Conservation (phyloP, 2,329 filamentous ascomycete species). For the Cladosporium austrohemisphaericum region DNA sequence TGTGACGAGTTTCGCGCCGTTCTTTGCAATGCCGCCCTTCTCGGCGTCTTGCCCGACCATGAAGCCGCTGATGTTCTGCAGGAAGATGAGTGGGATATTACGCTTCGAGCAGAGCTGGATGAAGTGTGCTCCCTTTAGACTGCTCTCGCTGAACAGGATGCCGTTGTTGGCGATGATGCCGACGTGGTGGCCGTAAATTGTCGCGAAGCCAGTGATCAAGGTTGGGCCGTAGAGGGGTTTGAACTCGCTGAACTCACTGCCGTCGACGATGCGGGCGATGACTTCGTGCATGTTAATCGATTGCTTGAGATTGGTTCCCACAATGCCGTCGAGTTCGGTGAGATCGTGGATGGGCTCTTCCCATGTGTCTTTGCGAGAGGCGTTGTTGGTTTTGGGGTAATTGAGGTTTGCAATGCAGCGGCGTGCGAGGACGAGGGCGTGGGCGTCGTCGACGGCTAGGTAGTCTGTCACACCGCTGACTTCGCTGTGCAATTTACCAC, state of each 20-base stretch:
- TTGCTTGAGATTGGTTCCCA: slow-evolving; percentile 81
- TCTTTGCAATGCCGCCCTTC: slow-evolving; percentile 93
- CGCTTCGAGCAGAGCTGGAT: slow-evolving; percentile 91
- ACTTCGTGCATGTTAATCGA: slow-evolving; percentile 84
- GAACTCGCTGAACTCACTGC: slow-evolving; percentile 87
- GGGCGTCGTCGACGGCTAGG: slow-evolving; percentile 87
- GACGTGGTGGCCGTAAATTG: slow-evolving; percentile 83
- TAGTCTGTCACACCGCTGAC: slow-evolving; percentile 94
- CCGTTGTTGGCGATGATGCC: slow-evolving; percentile 96
- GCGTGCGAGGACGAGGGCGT: slow-evolving; percentile 80
- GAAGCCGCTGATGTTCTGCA: slow-evolving; percentile 97
- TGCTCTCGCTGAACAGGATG: slow-evolving; percentile 84
- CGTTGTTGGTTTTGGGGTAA: slow-evolving; percentile 58
- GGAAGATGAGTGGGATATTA: slow-evolving; percentile 82
- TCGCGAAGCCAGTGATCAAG: slow-evolving; percentile 81
- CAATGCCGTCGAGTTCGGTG: slow-evolving; percentile 79
- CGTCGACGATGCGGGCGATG: slow-evolving; percentile 89
- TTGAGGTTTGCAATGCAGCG: slow-evolving; percentile 85
- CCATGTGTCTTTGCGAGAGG: slow-evolving; percentile 43
- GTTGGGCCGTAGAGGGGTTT: slow-evolving; percentile 87
- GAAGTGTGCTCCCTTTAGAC: slow-evolving; percentile 93
- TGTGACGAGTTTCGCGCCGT: slow-evolving; percentile 93
- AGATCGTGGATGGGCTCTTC: slow-evolving; percentile 77
- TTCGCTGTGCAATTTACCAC: slow-evolving; percentile 82
- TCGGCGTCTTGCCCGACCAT: slow-evolving; percentile 96